Evolutionary conservation across 2,329 filamentous ascomycete species (phyloP), one percentile per base, ranked within the genome.

Genomic region (Colletotrichum karsti): DNA sequence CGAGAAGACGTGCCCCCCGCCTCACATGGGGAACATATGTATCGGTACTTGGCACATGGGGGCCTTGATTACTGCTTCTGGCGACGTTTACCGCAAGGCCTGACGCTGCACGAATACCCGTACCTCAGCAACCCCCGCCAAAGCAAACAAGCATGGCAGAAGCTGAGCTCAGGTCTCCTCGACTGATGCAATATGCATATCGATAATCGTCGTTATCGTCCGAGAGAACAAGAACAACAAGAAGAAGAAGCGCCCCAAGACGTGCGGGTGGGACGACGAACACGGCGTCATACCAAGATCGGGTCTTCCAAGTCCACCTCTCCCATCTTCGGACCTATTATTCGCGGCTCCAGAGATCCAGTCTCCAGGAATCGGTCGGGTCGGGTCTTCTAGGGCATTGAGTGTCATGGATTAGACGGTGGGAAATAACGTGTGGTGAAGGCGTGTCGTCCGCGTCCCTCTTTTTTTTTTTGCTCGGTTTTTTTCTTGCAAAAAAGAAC

Each of bases 251-350:
- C 18, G 44, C 24, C 35, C 39, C 41, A 41, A 37, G 28, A 22
- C 60, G 55, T 35, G 42, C 26, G 46, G 37, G 57, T 67, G 63
- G 63, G 60, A 64, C 64, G 60, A 26, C 35, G 30, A 20, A 50
- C 46, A 46, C 44, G 44, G 64, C 63, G 59, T 67, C 63, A 57
- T 67, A 67, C 46, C 50, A 55, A 66, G 63, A 26, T 67, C 44
- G 56, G 62, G 41, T 51, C 35, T 22, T 57, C 51, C 26, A 58
- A 46, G 39, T 61, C 62, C 64, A 67, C 53, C 63, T 35, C 24
- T n/a, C 33, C 62, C 48, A 48, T 56, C 50, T 60, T 51, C 62
- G 62, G 66, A 69, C 66, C 62, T 69, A 67, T 61, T 67, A 61
- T 69, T n/a, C 66, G 66, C 62, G 54, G 46, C 50, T 61, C 48